Evolutionary conservation across 2,329 filamentous ascomycete genomes (phyloP).

Genomic region (Colletotrichum sp.): DNA sequence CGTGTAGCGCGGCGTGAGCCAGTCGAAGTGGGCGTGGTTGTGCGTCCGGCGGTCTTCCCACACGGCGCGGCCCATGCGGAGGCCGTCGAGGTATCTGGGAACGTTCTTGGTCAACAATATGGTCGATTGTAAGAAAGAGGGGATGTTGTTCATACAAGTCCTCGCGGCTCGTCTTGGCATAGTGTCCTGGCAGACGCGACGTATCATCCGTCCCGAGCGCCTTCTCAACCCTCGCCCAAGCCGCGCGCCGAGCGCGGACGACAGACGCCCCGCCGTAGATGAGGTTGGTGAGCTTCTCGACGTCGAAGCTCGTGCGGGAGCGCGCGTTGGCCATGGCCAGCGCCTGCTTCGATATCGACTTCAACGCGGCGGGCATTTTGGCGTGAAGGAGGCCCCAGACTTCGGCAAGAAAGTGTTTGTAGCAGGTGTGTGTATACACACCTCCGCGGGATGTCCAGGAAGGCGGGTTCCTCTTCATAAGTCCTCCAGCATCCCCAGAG

Average conservation of each 20-base stretch:
- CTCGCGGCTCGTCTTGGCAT: background rate
- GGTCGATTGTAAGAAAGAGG: fast-evolving
- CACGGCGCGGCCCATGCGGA: background rate
- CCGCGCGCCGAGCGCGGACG: background rate
- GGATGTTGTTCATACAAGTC: background rate
- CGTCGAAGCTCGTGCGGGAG: background rate
- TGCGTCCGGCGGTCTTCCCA: background rate
- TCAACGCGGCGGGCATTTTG: background rate
- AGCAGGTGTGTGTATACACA: too few relatives aligned
- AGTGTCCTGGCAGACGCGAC: background rate
- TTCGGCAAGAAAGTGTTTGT: too few relatives aligned
- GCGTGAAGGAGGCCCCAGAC: fast-evolving
- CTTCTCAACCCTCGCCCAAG: background rate
- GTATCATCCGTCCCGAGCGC: background rate
- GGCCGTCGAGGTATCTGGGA: background rate
- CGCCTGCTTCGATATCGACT: background rate
- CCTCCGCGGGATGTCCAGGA: background rate
- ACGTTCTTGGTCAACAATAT: fast-evolving
- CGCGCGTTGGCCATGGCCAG: background rate
- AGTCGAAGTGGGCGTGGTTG: background rate
- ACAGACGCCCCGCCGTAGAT: background rate
- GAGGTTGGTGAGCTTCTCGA: background rate
- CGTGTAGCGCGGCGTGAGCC: background rate
- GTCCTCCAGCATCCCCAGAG: fast-evolving
- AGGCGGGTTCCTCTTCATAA: background rate